These are phyloP conservation scores for Fraxinus sp. DNA, from an alignment of 305 asterid species.

Conservation along the genomic window DNA sequence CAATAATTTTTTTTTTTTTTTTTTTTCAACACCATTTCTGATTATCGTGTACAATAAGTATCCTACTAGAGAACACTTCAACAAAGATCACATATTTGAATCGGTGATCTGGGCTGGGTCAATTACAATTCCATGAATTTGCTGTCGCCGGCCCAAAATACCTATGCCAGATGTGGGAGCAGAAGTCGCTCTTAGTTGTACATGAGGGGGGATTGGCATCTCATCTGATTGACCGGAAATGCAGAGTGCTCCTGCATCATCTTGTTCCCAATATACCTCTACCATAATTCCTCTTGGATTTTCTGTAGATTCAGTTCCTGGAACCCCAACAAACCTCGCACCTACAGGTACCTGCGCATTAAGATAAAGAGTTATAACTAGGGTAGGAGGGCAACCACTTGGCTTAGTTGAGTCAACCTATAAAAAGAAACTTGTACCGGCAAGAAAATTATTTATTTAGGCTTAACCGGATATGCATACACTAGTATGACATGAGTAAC, in stretches of 20 bases:
- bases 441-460: not conserved
- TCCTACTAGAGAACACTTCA: not conserved
- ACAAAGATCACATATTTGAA: slow-evolving; percentile 30
- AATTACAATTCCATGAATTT: slow-evolving; percentile 53
- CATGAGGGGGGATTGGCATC: slow-evolving; percentile 58
- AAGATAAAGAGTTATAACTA: not conserved
- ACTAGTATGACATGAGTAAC: not conserved
- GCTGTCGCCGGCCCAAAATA: slow-evolving; percentile 29
- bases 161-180: slow-evolving; percentile 25
- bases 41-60: not conserved
- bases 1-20: not conserved
- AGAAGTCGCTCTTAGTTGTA: slow-evolving; percentile 39
- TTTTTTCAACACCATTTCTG: not conserved
- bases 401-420: not conserved
- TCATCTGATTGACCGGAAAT: slow-evolving; percentile 66
- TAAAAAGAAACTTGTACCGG: not conserved
- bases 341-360: slow-evolving; percentile 68
- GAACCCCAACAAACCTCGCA: slow-evolving; percentile 69
- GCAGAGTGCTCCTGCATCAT: slow-evolving; percentile 77
- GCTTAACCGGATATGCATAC: not conserved
- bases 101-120: slow-evolving; percentile 55
- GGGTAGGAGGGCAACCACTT: not conserved
- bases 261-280: slow-evolving; percentile 88
- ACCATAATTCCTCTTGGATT: slow-evolving; percentile 71
- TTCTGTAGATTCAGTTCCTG: slow-evolving; percentile 61